Evolutionary conservation across 2,329 filamentous ascomycete species (phyloP).

Genomic region (Penicillium sp.): DNA sequence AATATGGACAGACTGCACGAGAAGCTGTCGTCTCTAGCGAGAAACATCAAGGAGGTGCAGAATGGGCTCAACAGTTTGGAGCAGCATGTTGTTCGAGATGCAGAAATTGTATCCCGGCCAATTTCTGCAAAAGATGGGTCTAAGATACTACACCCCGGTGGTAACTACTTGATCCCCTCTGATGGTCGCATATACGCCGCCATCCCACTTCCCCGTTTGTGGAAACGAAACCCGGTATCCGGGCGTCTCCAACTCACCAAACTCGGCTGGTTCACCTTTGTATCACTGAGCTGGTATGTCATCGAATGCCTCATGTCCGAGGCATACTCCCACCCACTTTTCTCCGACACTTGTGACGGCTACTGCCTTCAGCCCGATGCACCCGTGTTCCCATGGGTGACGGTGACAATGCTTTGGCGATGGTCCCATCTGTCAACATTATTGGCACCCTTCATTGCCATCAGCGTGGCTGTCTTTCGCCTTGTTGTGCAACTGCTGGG

Average conservation of each 20-base stretch:
- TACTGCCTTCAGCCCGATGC: conserved; percentile 51
- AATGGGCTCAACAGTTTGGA: conserved; percentile 40
- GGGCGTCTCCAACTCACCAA: conserved; percentile 33
- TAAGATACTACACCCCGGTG: conserved; percentile 6
- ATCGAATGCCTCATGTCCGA: conserved; percentile 48
- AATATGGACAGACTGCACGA: conserved; percentile 37
- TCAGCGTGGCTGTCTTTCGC: conserved; percentile 29
- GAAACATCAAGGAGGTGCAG: conserved; percentile 41
- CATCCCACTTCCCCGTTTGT: conserved; percentile 37
- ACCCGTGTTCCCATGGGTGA: conserved; percentile 52
- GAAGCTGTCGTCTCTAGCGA: conserved; percentile 39
- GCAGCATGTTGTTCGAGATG: conserved; percentile 31
- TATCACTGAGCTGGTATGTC: conserved; percentile 48
- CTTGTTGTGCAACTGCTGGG: conserved; percentile 37
- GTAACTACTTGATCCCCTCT: conserved; percentile 9
- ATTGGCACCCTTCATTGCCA: conserved; percentile 29
- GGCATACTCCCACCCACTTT: conserved; percentile 49
- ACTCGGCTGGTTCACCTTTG: conserved; percentile 38
- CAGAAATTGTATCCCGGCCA: conserved; percentile 13
- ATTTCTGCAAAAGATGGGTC: conserved; percentile 12
- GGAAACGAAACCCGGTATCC: conserved; percentile 28
- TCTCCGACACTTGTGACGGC: conserved; percentile 47
- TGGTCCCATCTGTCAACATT: conserved; percentile 39
- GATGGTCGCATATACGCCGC: conserved; percentile 30
- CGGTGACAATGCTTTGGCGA: conserved; percentile 52